Base-by-base conservation (phyloP, 2,329 filamentous ascomycete species). In the Dothistroma septosporum region DNA sequence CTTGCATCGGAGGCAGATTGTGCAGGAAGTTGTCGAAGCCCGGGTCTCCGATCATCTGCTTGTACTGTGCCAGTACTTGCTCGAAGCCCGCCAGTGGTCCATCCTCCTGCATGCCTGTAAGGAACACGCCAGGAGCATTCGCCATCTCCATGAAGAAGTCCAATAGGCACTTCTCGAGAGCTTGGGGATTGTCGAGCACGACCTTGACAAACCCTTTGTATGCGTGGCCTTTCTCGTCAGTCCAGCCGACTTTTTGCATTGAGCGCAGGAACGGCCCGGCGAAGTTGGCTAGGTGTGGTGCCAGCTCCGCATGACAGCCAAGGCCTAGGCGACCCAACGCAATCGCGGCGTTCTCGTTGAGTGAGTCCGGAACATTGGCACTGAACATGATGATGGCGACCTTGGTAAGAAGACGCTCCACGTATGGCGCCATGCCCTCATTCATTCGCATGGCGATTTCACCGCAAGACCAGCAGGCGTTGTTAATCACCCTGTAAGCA, bases 381-480 rank as follows among this genome's bases (percentile, higher is more conserved):
- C 93, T 94, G 71, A 87, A 87, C 68, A 97, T 85, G 68, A 97
- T 97, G 58, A 88, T 85, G 44, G 91, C 84, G 31, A 95, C 85
- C 44, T 89, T 86, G 63, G 88, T 83, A 61, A 96, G 86, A 16
- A 99, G 79, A 63, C 89, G 85, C 22, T 90, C 86, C 10, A 92
- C 84, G 73, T 89, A 96, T 0, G 88, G 88, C 1, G 82, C 82
- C 85, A 97, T 90, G 57, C 83, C 85, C 32, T 81, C 79, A 63
- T 87, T 85, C 73, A 90, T 83, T 63, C 91, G 87, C 75, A 96
- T 87, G 16, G 92, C 86, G 63, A 97, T 94, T 78, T 99, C 94
- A 47, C 94, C 94, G 24, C 87, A 87, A 7, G 92, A 95, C 94
- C 94, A 99, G 78, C 93, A 97, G 22, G 94, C 93, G 73, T 99